A percentile compares a stretch with the other conserved stretches of the same genome.
Evolutionary conservation across 169 alveolate species (phyloP).

Genomic region (Cryptosporidium tyzzeri): DNA sequence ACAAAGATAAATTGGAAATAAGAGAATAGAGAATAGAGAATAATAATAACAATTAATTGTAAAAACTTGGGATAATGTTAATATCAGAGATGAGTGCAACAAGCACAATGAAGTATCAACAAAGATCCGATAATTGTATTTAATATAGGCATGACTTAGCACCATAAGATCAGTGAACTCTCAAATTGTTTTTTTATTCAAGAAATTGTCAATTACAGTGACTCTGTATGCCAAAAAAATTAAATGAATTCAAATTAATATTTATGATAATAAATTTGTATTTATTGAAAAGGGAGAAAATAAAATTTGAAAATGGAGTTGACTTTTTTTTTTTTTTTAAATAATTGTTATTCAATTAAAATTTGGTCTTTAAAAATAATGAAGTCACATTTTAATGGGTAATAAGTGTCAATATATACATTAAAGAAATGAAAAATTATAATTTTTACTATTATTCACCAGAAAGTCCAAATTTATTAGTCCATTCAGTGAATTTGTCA

Average conservation of each 20-base stretch:
- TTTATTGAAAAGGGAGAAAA: too few relatives aligned
- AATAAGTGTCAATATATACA: not conserved
- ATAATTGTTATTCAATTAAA: too few relatives aligned
- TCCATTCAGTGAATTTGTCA: slow-evolving; percentile 51
- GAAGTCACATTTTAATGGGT: not conserved
- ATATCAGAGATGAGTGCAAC: not conserved
- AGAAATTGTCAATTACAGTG: slow-evolving; percentile 38
- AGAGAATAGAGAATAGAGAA: not conserved
- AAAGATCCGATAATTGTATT: slow-evolving; percentile 37
- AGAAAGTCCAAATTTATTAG: slow-evolving; percentile 53
- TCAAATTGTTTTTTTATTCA: not conserved
- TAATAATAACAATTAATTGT: not conserved
- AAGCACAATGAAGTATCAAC: not conserved
- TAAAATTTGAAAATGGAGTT: too few relatives aligned
- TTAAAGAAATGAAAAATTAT: too few relatives aligned
- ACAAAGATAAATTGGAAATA: too few relatives aligned
- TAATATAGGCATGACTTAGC: slow-evolving; percentile 68
- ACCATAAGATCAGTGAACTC: slow-evolving; percentile 40
- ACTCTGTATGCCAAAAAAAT: slow-evolving; percentile 57
- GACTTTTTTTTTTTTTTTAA: too few relatives aligned
- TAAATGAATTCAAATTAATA: too few relatives aligned
- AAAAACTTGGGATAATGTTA: slow-evolving; percentile 38
- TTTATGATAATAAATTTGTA: too few relatives aligned
- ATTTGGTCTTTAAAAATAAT: not conserved
- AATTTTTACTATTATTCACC: slow-evolving; percentile 29